A percentile compares a stretch with the other conserved stretches of the same genome.
These are phyloP conservation scores for Cucurbita ficifolia DNA, from an alignment of 306 rosid species.

Conservation along the genomic window DNA sequence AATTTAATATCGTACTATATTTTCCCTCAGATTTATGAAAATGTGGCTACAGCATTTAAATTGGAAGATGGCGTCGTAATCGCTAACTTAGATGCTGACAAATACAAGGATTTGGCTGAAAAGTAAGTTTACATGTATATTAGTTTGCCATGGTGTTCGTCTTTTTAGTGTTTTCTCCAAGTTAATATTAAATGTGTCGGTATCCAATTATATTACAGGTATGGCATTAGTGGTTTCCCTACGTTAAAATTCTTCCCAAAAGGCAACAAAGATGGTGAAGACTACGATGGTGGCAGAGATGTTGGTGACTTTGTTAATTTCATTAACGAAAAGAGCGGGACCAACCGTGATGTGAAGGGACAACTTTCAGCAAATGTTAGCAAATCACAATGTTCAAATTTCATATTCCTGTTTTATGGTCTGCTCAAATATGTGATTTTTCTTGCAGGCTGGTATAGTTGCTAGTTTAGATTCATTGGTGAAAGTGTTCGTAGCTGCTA, in stretches of 20 bases:
- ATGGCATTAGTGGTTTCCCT: conserved; percentile 62
- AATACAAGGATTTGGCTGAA: conserved; percentile 54
- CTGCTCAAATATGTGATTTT: conserved; percentile 1
- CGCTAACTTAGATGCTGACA: conserved; percentile 69
- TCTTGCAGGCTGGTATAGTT: conserved; percentile 61
- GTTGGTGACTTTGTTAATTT: conserved; percentile 60
- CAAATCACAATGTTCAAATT: background rate
- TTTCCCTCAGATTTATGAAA: conserved; percentile 47
- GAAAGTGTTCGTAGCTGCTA: conserved; percentile 51
- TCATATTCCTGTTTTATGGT: background rate
- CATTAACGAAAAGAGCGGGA: conserved; percentile 64
- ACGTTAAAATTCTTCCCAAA: conserved; percentile 73
- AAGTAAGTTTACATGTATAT: conserved; percentile 36
- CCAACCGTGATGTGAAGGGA: conserved; percentile 68
- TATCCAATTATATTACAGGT: conserved; percentile 26
- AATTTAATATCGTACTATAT: background rate
- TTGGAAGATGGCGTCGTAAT: conserved; percentile 54
- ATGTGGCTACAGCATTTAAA: conserved; percentile 70
- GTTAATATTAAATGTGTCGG: background rate
- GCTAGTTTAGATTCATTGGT: conserved; percentile 41
- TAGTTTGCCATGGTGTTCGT: background rate
- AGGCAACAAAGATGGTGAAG: conserved; percentile 71
- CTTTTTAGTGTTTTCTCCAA: background rate
- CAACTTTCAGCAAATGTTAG: conserved; percentile 52
- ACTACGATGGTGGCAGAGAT: conserved; percentile 57